Conservation (phyloP, 116 monocot genomes). For the Iris pallida region DNA sequence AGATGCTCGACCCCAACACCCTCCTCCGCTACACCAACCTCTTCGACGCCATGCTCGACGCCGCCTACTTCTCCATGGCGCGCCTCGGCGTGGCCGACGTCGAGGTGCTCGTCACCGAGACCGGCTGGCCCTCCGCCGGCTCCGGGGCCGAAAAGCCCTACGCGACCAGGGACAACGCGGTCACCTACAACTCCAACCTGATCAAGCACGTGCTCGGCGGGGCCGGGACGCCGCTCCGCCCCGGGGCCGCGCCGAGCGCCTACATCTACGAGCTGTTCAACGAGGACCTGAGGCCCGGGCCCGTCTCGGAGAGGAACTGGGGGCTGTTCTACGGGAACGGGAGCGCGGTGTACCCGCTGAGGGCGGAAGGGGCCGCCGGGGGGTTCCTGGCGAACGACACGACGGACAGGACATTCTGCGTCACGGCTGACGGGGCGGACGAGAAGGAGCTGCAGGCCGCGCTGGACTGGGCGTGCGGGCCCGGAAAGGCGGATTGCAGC, state of each 20-base stretch:
- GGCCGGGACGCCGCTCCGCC: slow-evolving; percentile 69
- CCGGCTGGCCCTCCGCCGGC: slow-evolving; percentile 87
- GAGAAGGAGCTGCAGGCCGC: slow-evolving; percentile 64
- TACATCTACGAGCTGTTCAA: slow-evolving; percentile 96
- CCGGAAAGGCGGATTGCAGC: slow-evolving; percentile 69
- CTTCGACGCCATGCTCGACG: slow-evolving; percentile 90
- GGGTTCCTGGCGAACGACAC: slow-evolving; percentile 89
- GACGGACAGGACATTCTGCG: slow-evolving; percentile 75
- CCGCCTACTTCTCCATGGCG: slow-evolving; percentile 65
- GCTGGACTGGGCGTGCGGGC: slow-evolving; percentile 95
- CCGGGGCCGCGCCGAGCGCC: slow-evolving; percentile 53
- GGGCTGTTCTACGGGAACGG: slow-evolving; percentile 79
- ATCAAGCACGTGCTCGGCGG: slow-evolving; percentile 68
- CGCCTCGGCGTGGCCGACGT: slow-evolving; percentile 60
- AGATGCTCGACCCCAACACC: slow-evolving; percentile 87
- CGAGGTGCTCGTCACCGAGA: slow-evolving; percentile 68
- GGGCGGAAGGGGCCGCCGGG: slow-evolving; percentile 55
- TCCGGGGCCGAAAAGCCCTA: slow-evolving; percentile 39
- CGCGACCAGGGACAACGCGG: slow-evolving; percentile 72
- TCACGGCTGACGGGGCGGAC: slow-evolving; percentile 59
- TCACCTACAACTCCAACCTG: slow-evolving; percentile 76
- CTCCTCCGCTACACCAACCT: slow-evolving; percentile 93
- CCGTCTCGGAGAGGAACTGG: slow-evolving; percentile 82
- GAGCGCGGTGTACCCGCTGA: slow-evolving; percentile 65
- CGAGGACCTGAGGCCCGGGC: slow-evolving; percentile 74